Percentiles rank a stretch among this genome's conserved stretches.
Conservation (phyloP, 2,329 filamentous ascomycete species). For the Bertia moriformis region DNA sequence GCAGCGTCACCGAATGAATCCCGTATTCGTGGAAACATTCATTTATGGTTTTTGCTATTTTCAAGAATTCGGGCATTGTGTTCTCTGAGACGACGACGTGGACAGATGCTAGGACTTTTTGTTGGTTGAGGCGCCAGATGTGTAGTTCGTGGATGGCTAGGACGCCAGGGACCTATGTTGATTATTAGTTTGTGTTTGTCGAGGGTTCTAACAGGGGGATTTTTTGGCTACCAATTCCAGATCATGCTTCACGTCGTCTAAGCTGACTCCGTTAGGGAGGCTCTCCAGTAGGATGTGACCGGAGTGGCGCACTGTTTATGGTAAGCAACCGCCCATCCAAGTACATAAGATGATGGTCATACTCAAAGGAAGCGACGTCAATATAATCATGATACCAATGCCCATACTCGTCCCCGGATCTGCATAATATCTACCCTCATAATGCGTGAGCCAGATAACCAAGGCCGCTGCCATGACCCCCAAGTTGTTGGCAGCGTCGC, state of each 20-base stretch:
- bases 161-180: conserved; percentile 44
- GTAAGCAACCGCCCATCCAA: not conserved
- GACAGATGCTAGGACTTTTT: conserved; percentile 54
- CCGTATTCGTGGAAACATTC: conserved; percentile 63
- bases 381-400: conserved; percentile 60
- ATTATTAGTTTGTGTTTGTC: too few species aligned
- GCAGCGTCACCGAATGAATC: conserved; percentile 57
- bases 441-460: conserved; percentile 51
- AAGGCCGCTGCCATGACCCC: conserved; percentile 58
- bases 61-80: conserved; percentile 40
- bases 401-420: conserved; percentile 56
- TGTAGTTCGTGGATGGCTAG: conserved; percentile 58
- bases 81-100: conserved; percentile 50
- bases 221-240: conserved; percentile 42
- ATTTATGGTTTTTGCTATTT: conserved; percentile 43
- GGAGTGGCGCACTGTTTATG: conserved; percentile 29
- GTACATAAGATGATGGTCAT: not conserved
- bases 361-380: conserved; percentile 42
- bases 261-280: conserved; percentile 41
- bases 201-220: too few species aligned
- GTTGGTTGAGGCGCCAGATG: conserved; percentile 60
- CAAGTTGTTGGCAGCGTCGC: conserved; percentile 63
- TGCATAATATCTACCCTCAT: conserved; percentile 48
- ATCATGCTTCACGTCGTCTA: conserved; percentile 52
- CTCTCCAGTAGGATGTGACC: conserved; percentile 56